A percentile compares a stretch with the other conserved stretches of the same genome.
Conservation (phyloP, 106 monocot genomes). For the Platanthera zijinensis region DNA sequence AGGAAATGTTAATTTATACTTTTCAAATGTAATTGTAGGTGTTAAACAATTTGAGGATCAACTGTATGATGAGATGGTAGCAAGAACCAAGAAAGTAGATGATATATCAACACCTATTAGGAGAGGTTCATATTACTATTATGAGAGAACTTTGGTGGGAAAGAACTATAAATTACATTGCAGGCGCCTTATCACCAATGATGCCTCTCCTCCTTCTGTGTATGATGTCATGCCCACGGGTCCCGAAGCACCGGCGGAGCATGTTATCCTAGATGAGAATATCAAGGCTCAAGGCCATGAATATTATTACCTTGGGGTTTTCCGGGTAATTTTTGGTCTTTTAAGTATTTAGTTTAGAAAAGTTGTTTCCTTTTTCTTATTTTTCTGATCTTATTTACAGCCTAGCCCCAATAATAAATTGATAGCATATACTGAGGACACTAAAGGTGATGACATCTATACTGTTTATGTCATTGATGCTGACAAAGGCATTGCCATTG, state of each 20-base stretch:
- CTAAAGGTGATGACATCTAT: conserved; percentile 77
- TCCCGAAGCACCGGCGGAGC: conserved; percentile 68
- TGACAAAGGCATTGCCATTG: conserved; percentile 48
- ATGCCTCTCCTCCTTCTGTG: conserved; percentile 37
- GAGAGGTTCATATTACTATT: conserved; percentile 83
- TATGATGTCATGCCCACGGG: conserved; percentile 79
- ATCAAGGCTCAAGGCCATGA: conserved; percentile 66
- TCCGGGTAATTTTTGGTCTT: conserved; percentile 35
- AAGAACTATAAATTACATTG: conserved; percentile 95
- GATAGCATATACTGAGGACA: conserved; percentile 80
- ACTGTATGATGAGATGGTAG: conserved; percentile 84
- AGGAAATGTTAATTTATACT: neutral
- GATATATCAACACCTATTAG: conserved; percentile 67
- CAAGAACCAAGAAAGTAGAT: conserved; percentile 71
- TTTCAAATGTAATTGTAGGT: conserved; percentile 24
- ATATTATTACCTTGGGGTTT: conserved; percentile 74
- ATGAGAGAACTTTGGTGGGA: conserved; percentile 65
- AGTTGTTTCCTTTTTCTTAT: neutral
- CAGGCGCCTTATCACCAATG: conserved; percentile 42
- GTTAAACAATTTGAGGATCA: conserved; percentile 61
- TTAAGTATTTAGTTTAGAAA: neutral
- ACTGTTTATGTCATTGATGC: conserved; percentile 68
- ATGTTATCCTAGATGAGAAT: conserved; percentile 93
- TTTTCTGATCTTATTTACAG: conserved; percentile 28
- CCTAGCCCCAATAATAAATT: conserved; percentile 79